Conservation (phyloP, 139 green algal genomes). For the Ettlia oleoabundans region DNA sequence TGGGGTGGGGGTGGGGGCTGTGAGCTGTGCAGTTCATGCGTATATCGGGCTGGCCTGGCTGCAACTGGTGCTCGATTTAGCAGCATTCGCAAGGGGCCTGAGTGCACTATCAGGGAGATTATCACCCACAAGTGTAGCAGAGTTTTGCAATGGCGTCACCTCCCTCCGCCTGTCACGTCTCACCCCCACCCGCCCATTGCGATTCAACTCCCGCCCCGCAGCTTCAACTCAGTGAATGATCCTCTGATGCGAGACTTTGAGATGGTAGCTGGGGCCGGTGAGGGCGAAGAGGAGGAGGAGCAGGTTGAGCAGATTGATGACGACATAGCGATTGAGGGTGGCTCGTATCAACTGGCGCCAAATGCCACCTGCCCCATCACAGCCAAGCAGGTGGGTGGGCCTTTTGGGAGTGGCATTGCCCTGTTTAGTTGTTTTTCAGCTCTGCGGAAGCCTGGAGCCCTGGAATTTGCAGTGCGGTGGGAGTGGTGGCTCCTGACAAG, state of each 20-base stretch:
- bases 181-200: background rate
- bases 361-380: conserved; percentile 44
- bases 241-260: background rate
- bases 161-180: background rate
- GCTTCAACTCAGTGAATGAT: background rate
- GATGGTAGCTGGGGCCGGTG: background rate
- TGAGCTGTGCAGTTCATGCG: background rate
- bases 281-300: background rate
- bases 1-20: background rate
- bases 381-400: background rate
- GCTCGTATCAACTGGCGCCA: background rate
- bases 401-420: background rate
- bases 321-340: conserved; percentile 39
- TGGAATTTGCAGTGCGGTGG: too few relatives aligned
- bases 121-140: too few relatives aligned
- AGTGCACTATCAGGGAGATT: too few relatives aligned
- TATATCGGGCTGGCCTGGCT: too few relatives aligned
- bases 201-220: too few relatives aligned
- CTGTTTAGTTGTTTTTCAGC: background rate
- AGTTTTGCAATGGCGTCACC: too few relatives aligned
- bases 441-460: background rate
- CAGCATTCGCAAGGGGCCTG: too few relatives aligned
- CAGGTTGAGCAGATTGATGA: conserved; percentile 34
- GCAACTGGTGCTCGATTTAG: too few relatives aligned
- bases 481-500: too few relatives aligned